phyloP scores from a whole-genome alignment of 495 filamentous ascomycete genomes.

The Neurospora sp. region DNA sequence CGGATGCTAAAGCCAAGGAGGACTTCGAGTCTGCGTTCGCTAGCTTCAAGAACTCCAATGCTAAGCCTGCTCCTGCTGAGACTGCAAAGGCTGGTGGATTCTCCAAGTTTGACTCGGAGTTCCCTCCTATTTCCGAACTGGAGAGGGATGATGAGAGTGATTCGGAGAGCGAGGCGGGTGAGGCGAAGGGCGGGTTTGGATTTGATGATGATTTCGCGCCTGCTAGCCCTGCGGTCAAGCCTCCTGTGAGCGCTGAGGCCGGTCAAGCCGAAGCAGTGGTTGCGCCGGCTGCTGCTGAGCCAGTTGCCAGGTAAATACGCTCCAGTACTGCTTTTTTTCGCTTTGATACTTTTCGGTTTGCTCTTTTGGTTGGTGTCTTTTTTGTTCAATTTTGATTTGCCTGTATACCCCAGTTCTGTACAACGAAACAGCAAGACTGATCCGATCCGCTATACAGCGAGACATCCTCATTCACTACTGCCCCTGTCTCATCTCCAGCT shows the following conservation, averaged over 20 bases:
- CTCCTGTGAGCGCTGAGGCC: conserved; percentile 13
- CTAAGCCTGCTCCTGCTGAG: conserved; percentile 16
- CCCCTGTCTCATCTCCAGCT: background rate
- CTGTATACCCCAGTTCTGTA: background rate
- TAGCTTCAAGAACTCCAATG: conserved; percentile 38
- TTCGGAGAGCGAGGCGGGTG: conserved; percentile 62
- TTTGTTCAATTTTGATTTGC: background rate
- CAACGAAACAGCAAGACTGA: background rate
- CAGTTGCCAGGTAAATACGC: conserved; percentile 15
- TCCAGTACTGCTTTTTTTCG: background rate
- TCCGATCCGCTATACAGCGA: conserved; percentile 8
- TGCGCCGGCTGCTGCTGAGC: conserved; percentile 8
- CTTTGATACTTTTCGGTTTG: background rate
- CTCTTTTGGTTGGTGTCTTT: background rate
- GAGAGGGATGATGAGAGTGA: conserved; percentile 59
- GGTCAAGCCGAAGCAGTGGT: conserved; percentile 4
- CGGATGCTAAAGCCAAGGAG: conserved; percentile 52
- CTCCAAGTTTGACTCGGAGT: conserved; percentile 52
- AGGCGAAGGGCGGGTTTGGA: conserved; percentile 85
- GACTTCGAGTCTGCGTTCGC: conserved; percentile 70
- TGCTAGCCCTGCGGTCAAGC: conserved; percentile 47
- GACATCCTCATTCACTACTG: conserved; percentile 4
- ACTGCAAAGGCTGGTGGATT: conserved; percentile 30
- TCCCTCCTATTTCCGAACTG: conserved; percentile 86
- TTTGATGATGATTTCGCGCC: conserved; percentile 91